Conservation (phyloP, 2,329 filamentous ascomycete species). For the Ramichloridium luteum region DNA sequence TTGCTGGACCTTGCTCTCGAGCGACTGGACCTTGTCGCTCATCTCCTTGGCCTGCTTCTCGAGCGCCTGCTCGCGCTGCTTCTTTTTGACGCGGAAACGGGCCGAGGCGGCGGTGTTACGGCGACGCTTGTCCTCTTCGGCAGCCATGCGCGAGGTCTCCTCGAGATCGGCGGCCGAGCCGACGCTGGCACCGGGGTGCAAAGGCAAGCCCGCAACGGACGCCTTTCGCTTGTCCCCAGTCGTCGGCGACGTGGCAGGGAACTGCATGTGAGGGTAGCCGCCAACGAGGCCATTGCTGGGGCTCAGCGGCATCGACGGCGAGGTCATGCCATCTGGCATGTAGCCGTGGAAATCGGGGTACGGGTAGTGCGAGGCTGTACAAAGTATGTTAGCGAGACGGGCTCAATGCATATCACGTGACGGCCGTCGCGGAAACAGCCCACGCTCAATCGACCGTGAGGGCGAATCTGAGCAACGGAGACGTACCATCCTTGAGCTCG, state of each 20-base stretch:
- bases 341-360: constrained; percentile 36
- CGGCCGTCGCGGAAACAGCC: no score
- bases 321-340: constrained; percentile 12
- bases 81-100: constrained; percentile 44
- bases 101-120: constrained; percentile 42
- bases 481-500: constrained; percentile 6
- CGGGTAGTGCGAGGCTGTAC: constrained; percentile 28
- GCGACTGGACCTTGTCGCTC: constrained; percentile 33
- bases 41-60: constrained; percentile 42
- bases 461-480: no score
- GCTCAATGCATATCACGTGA: no score
- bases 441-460: no score
- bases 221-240: constrained; percentile 36
- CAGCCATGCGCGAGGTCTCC: constrained; percentile 34
- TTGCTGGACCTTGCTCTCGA: constrained; percentile 37
- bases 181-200: not conserved
- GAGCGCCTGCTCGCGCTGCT: constrained; percentile 41
- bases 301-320: constrained; percentile 16
- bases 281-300: constrained; percentile 19
- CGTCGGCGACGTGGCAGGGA: constrained; percentile 9
- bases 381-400: constrained; percentile 8
- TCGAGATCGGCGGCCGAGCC: constrained; percentile 28
- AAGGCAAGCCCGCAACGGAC: constrained; percentile 22
- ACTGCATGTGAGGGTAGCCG: constrained; percentile 16
- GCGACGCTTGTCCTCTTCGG: constrained; percentile 42